Evolutionary conservation across 176 grass and related monocot genomes (phyloP).

Genomic region (Oryza meridionalis): DNA sequence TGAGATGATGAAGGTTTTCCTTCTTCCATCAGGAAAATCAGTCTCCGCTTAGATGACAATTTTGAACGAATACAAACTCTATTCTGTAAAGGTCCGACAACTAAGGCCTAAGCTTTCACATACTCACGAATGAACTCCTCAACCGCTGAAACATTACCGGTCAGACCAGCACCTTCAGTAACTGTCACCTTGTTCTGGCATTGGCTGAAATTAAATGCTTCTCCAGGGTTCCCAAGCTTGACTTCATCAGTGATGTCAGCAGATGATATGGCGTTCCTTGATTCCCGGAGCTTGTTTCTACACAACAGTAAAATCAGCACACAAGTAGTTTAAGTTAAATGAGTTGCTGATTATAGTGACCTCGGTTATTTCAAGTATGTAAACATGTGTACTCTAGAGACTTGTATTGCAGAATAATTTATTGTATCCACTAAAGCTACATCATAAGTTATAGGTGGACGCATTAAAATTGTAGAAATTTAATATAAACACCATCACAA

Average conservation of each 20-base stretch:
- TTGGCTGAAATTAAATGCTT: conserved; percentile 70
- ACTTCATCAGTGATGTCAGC: conserved; percentile 76
- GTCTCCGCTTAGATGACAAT: too few species aligned
- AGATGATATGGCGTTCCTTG: conserved; percentile 78
- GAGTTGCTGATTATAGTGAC: background rate
- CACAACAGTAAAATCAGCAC: conserved; percentile 13
- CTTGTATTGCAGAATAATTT: background rate
- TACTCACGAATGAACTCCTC: conserved; percentile 78
- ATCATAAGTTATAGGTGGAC: background rate
- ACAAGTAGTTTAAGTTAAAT: background rate
- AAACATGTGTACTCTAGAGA: background rate
- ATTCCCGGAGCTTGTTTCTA: conserved; percentile 87
- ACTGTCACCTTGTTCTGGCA: conserved; percentile 84
- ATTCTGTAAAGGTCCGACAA: background rate
- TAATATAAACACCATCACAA: background rate
- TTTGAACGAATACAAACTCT: conserved; percentile 1
- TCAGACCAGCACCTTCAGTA: conserved; percentile 68
- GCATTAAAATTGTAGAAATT: background rate
- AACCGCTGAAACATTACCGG: conserved; percentile 54
- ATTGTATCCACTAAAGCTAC: background rate
- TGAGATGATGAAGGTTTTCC: too few species aligned
- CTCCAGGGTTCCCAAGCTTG: conserved; percentile 68
- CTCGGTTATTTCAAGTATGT: conserved; percentile 8
- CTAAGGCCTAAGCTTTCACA: conserved; percentile 38
- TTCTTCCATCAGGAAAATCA: too few species aligned